These are phyloP conservation scores for Silene latifolia DNA, from an alignment of 148 eudicot species.

Conservation along the genomic window DNA sequence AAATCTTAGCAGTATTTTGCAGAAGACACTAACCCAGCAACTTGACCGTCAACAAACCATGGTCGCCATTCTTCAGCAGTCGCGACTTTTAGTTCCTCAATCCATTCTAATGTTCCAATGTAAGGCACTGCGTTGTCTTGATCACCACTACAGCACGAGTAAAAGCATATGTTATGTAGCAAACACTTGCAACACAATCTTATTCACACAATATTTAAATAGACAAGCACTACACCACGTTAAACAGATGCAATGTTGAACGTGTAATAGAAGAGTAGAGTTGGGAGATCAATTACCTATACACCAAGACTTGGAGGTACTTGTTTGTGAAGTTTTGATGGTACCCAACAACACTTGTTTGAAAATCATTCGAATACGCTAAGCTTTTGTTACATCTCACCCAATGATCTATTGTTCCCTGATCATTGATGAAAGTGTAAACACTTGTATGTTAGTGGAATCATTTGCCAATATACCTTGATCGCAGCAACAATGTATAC, in stretches of 20 bases:
- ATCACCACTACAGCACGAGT: conserved; percentile 18
- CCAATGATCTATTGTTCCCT: conserved; percentile 30
- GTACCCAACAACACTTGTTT: conserved; percentile 20
- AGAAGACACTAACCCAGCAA: conserved; percentile 25
- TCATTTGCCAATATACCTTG: neutral
- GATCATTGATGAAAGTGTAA: neutral
- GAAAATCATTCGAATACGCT: conserved; percentile 1
- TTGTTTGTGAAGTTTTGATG: conserved; percentile 25
- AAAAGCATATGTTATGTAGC: neutral
- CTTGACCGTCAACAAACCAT: conserved; percentile 30
- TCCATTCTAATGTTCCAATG: conserved; percentile 21
- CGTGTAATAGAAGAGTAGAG: neutral
- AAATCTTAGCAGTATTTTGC: neutral
- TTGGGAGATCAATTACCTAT: conserved; percentile 22
- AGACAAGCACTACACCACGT: no score
- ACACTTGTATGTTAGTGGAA: neutral
- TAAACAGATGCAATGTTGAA: neutral
- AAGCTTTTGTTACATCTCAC: conserved; percentile 21
- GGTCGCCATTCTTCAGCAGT: conserved; percentile 19
- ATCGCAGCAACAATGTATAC: neutral
- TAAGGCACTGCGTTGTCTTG: conserved; percentile 15
- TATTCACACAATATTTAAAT: no score
- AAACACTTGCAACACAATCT: neutral
- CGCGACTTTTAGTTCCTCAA: conserved; percentile 13
- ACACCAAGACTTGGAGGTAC: conserved; percentile 27